Evolutionary conservation across 306 rosid species (phyloP).

Genomic region (Cucumis melo): DNA sequence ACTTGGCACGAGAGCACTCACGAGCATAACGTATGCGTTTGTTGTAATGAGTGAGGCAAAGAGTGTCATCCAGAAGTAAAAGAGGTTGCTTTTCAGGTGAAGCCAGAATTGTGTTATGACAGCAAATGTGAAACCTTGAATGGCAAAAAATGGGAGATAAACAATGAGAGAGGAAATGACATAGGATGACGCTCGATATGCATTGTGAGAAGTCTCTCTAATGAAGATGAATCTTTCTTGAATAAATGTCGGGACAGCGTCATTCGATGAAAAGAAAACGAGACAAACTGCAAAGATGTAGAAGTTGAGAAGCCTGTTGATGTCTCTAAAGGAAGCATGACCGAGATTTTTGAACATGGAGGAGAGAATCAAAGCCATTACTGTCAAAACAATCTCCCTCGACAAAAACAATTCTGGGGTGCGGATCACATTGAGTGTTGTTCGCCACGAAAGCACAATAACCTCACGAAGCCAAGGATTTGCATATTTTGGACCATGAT

Average conservation of each 20-base stretch:
- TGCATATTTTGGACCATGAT: conserved; percentile 44
- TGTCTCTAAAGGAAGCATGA: conserved; percentile 33
- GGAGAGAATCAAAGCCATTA: conserved; percentile 69
- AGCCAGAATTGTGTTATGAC: conserved; percentile 46
- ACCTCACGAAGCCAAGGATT: conserved; percentile 85
- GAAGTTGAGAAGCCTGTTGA: conserved; percentile 73
- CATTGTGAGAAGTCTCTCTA: conserved; percentile 75
- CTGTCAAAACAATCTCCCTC: conserved; percentile 63
- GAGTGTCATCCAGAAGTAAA: conserved; percentile 56
- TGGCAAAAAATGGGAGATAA: conserved; percentile 77
- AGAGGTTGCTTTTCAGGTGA: conserved; percentile 27
- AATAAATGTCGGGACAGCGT: conserved; percentile 84
- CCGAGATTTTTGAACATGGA: conserved; percentile 41
- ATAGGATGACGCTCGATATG: conserved; percentile 81
- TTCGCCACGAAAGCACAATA: conserved; percentile 64
- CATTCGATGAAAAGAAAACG: conserved; percentile 84
- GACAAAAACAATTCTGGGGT: conserved; percentile 89
- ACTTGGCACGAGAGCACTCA: conserved; percentile 87
- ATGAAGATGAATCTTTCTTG: conserved; percentile 81
- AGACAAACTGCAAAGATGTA: conserved; percentile 80
- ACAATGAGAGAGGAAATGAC: conserved; percentile 69
- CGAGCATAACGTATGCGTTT: conserved; percentile 80
- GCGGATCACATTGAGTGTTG: conserved; percentile 56
- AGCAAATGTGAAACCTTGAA: conserved; percentile 83
- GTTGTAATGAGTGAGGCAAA: conserved; percentile 75